Conservation (phyloP, 2,329 filamentous ascomycete genomes). For the Xylariales sp. region DNA sequence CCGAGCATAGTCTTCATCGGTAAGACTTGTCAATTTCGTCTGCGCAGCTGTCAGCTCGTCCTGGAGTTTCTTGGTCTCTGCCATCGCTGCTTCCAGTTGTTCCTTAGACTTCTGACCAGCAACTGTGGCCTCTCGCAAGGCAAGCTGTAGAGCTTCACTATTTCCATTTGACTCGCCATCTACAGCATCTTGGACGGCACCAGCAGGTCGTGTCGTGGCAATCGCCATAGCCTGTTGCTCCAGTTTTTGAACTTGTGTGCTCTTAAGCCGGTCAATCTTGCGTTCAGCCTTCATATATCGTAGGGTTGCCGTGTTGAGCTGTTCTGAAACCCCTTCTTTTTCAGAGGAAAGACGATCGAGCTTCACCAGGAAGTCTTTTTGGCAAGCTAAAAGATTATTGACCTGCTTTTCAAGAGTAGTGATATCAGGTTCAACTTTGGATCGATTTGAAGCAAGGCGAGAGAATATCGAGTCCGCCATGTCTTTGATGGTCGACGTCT, state of each 20-base stretch:
- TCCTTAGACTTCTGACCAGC: slow-evolving; percentile 80
- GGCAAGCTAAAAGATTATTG: slow-evolving; percentile 68
- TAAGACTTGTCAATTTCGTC: slow-evolving; percentile 63
- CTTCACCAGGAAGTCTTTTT: slow-evolving; percentile 77
- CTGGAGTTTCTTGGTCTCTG: slow-evolving; percentile 69
- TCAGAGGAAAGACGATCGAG: slow-evolving; percentile 72
- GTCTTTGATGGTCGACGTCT: slow-evolving; percentile 70
- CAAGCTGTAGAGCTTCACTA: slow-evolving; percentile 65
- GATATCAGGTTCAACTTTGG: slow-evolving; percentile 61
- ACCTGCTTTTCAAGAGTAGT: slow-evolving; percentile 71
- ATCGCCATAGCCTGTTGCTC: slow-evolving; percentile 83
- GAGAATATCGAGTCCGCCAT: slow-evolving; percentile 68
- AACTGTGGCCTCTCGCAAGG: slow-evolving; percentile 73
- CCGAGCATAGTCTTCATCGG: slow-evolving; percentile 89
- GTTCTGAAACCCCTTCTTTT: slow-evolving; percentile 80
- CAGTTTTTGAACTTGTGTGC: slow-evolving; percentile 82
- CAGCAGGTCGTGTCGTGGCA: slow-evolving; percentile 43
- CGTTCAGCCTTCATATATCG: slow-evolving; percentile 95
- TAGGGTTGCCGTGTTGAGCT: slow-evolving; percentile 82
- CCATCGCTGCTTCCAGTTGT: slow-evolving; percentile 74
- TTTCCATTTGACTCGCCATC: slow-evolving; percentile 50
- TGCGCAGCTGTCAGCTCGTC: slow-evolving; percentile 77
- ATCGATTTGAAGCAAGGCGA: slow-evolving; percentile 46
- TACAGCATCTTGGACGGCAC: slow-evolving; percentile 49
- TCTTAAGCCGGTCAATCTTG: slow-evolving; percentile 85